Evolutionary conservation across 768 basidiomycete species (phyloP), one percentile per base, ranked within the genome.

Genomic region (Leucocoprinus birnbaumii): DNA sequence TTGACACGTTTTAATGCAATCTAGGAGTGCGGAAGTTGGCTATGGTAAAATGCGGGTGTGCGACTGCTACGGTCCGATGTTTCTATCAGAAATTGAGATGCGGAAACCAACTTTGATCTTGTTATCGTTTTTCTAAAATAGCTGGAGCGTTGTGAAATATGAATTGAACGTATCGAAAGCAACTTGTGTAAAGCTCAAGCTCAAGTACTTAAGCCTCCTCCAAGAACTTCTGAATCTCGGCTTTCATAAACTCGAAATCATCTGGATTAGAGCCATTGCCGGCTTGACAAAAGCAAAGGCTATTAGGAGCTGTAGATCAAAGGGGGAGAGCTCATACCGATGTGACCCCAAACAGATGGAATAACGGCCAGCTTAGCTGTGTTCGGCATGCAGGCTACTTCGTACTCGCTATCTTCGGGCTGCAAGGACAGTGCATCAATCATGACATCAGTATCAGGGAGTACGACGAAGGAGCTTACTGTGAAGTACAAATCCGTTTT

Each of bases 401-500:
- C 81, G n/a, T 63, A 63, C 58, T 77, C 71, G 58, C 72, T 80
- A 58, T 83, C 83, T 59, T 82, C 80, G 1, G 80, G 81, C 80
- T 83, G 11, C 11, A 31, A 19, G 27, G 55, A n/a, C 24, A n/a
- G 19, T 7, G 27, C 57, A 25, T 46, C 16, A 40, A 16, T 21
- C 52, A 21, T 48, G 8, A 24, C n/a, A 26, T 52, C 34, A 24
- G 43, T 24, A 56, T 18, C 50, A 24, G 3, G 9, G 24, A 13
- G 27, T 25, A 24, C 24, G 27, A 24, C 5, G 18, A 44, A 19
- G 25, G 13, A 6, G 27, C 66, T 35, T 53, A 80, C 79, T 18
- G 83, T 71, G 63, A 84, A 84, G 62, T 83, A 82, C 37, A 84
- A 63, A 58, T 84, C 83, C 1, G 79, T 82, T 68, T 80, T 81